These are phyloP conservation scores for Ogataea allantospora DNA, from an alignment of 805 yeast genomes.

Conservation along the genomic window DNA sequence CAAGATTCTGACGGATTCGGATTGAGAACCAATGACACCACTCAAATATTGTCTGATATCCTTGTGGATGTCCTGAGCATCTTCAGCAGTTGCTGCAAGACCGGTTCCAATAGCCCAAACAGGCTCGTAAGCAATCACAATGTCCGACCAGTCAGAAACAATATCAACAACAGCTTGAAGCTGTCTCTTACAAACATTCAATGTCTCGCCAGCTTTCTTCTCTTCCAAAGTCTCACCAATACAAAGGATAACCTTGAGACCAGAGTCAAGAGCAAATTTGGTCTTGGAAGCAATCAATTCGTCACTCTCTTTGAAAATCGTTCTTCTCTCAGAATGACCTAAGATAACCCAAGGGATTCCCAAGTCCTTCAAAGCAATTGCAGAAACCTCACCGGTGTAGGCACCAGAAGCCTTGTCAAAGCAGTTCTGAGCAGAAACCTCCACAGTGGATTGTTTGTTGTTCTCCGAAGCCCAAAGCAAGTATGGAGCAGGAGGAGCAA, in stretches of 20 bases:
- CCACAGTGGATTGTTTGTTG: constrained; percentile 69
- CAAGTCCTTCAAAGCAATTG: constrained; percentile 82
- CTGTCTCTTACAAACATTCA: constrained; percentile 85
- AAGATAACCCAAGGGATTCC: constrained; percentile 93
- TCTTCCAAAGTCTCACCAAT: constrained; percentile 97
- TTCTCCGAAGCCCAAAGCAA: constrained; percentile 68
- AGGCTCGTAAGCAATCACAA: constrained; percentile 98
- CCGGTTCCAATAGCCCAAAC: constrained; percentile 99
- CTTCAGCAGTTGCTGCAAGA: constrained; percentile 96
- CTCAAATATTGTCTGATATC: constrained; percentile 82
- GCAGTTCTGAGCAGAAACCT: constrained; percentile 89
- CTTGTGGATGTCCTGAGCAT: constrained; percentile 94
- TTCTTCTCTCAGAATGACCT: constrained; percentile 99
- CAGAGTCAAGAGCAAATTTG: constrained; percentile 87
- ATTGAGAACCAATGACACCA: constrained; percentile 76
- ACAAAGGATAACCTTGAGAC: constrained; percentile 90
- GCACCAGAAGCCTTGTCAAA: constrained; percentile 91
- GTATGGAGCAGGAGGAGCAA: constrained; percentile 96
- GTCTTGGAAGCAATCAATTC: constrained; percentile 92
- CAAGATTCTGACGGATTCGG: constrained; percentile 80
- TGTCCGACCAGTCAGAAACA: constrained; percentile 81
- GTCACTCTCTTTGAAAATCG: constrained; percentile 85
- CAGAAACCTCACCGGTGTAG: constrained; percentile 95
- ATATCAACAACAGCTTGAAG: constrained; percentile 81
- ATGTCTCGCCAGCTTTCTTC: constrained; percentile 84